These are phyloP conservation scores for Cryomyces minteri DNA, from an alignment of 495 filamentous ascomycete species.

Conservation along the genomic window DNA sequence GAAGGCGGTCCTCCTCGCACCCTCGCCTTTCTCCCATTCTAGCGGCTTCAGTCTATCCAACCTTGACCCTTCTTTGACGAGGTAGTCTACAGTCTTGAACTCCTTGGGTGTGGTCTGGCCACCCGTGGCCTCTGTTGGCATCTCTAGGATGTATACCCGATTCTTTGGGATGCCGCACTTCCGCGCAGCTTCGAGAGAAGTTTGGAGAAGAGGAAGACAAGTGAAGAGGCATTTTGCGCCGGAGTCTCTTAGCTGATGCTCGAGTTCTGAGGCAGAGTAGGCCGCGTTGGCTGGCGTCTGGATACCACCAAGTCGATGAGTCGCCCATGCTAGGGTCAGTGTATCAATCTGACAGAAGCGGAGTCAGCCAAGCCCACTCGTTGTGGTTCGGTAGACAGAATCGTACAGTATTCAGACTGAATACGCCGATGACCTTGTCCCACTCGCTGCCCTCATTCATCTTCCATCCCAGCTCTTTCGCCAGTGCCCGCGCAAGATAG, in stretches of 20 bases:
- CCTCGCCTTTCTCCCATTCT: slow-evolving; percentile 56
- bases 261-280: slow-evolving; percentile 57
- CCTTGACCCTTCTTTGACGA: slow-evolving; percentile 45
- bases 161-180: slow-evolving; percentile 48
- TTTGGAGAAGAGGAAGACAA: slow-evolving; percentile 53
- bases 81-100: slow-evolving; percentile 52
- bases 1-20: slow-evolving; percentile 57
- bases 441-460: slow-evolving; percentile 62
- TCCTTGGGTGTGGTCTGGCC: slow-evolving; percentile 26
- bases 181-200: slow-evolving; percentile 49
- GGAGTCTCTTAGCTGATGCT: slow-evolving; percentile 61
- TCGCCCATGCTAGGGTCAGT: slow-evolving; percentile 53
- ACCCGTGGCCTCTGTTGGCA: slow-evolving; percentile 35
- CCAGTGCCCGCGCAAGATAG: slow-evolving; percentile 47
- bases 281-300: slow-evolving; percentile 68
- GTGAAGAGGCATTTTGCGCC: slow-evolving; percentile 64
- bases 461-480: slow-evolving; percentile 56
- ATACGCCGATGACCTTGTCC: slow-evolving; percentile 70
- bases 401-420: slow-evolving; percentile 63
- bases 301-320: slow-evolving; percentile 60
- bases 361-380: not conserved
- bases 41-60: slow-evolving; percentile 44
- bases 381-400: not conserved
- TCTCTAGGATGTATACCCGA: slow-evolving; percentile 53
- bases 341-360: slow-evolving; percentile 49